phyloP scores from a whole-genome alignment of 1,284 basidiomycete genomes.

The Phaffia rhodozyma region DNA sequence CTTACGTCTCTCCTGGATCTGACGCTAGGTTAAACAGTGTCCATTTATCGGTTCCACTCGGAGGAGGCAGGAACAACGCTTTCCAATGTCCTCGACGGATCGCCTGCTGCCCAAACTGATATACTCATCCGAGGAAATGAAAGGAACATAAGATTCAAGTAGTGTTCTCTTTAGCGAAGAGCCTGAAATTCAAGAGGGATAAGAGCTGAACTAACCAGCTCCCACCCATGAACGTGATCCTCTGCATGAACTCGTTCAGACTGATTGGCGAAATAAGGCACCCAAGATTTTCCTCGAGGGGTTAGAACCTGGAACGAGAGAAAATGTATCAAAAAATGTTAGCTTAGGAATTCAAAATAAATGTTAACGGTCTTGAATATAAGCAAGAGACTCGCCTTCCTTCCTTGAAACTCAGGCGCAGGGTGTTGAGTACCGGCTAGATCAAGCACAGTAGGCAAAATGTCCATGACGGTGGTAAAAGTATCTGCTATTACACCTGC shows the following conservation, averaged over 20 bases:
- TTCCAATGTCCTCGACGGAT: slow-evolving; percentile 21
- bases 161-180: too few species aligned
- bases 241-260: slow-evolving; percentile 16
- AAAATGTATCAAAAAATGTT: too few species aligned
- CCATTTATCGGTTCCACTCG: slow-evolving; percentile 19
- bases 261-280: slow-evolving; percentile 16
- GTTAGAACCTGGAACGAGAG: slow-evolving; percentile 1
- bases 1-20: slow-evolving; percentile 26
- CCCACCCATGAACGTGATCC: slow-evolving; percentile 20
- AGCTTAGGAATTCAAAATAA: too few species aligned
- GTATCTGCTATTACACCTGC: slow-evolving; percentile 14
- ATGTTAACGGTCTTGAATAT: too few species aligned
- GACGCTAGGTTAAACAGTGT: slow-evolving; percentile 25
- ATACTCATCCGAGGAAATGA: background rate
- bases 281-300: slow-evolving; percentile 20
- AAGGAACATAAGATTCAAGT: too few species aligned
- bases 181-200: background rate
- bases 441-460: slow-evolving; percentile 30
- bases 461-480: slow-evolving; percentile 32
- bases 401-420: slow-evolving; percentile 14
- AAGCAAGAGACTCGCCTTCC: background rate
- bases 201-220: slow-evolving; percentile 11
- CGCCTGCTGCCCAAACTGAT: slow-evolving; percentile 22
- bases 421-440: slow-evolving; percentile 24
- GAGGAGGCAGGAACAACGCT: slow-evolving; percentile 20